These are phyloP conservation scores for Austropuccinia psidii DNA, from an alignment of 1,284 basidiomycete species.

Conservation along the genomic window DNA sequence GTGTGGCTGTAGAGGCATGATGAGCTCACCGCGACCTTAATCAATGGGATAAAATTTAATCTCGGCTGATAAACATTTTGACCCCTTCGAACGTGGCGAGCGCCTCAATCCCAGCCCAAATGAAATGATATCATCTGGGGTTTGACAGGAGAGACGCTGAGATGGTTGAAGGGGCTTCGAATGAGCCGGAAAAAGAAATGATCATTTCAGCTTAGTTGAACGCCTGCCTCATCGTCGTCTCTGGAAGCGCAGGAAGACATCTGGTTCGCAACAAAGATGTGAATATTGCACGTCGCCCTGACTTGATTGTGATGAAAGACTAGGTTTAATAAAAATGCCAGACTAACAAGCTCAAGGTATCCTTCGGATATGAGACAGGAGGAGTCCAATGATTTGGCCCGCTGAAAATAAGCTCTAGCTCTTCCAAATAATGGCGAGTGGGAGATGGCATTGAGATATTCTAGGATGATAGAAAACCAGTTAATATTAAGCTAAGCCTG, in stretches of 20 bases:
- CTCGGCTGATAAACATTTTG: slow-evolving; percentile 28
- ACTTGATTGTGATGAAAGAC: not conserved
- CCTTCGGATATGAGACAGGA: not conserved
- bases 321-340: not conserved
- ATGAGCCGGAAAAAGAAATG: not conserved
- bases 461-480: not conserved
- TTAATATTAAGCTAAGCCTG: not conserved
- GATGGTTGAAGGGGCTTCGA: slow-evolving; percentile 23
- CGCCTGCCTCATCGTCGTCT: slow-evolving; percentile 4
- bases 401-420: slow-evolving; percentile 23
- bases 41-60: slow-evolving; percentile 3
- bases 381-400: slow-evolving; percentile 11
- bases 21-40: slow-evolving; percentile 25
- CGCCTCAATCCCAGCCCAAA: not conserved
- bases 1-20: slow-evolving; percentile 16
- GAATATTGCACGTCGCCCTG: not conserved
- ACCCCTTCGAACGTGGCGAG: slow-evolving; percentile 20
- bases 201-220: not conserved
- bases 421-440: not conserved
- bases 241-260: not conserved
- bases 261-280: not conserved
- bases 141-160: not conserved
- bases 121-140: not conserved
- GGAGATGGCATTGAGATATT: slow-evolving; percentile 14
- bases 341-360: slow-evolving; percentile 30